Evolutionary conservation across 805 yeast species (phyloP), one percentile per base, ranked within the genome.

Genomic region (Saturnispora sekii): DNA sequence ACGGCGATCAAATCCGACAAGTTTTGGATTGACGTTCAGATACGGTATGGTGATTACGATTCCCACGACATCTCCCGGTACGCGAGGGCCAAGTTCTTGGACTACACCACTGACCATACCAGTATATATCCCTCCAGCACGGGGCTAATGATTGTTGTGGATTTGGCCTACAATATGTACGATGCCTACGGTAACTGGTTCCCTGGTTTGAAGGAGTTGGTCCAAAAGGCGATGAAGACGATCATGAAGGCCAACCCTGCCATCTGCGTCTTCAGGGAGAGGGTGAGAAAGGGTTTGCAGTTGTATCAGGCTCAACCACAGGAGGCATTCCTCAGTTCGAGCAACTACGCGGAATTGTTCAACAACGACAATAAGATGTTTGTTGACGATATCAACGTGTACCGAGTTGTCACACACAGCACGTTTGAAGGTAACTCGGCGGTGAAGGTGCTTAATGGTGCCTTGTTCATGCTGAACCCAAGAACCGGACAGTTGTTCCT

Each of bases 111-210:
- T 1, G 98, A 93, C 60, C 82, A 78, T 50, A 70, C 83, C 4
- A 82, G 90, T 54, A 70, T 81, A 45, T 93, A 93, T 59, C 97
- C 98, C 3, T 82, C 95, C 2, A 86, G 95, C 2, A 85, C 96
- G 0, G 99, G 99, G 50, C 72, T 85, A 10, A 76, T 93, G 73
- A 73, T 93, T 40, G 95, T 94, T 35, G 74, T 93, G 49, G 99
- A 93, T 63, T 68, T 93, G 52, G 96, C 97, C 0, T 93, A 93
- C 61, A 93, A 93, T 62, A 85, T 88, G 82, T 89, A 84, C 59
- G 97, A 88, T 62, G 89, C 95, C 0, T 93, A 87, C 63, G 99
- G 99, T 30, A 87, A 86, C 56, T 93, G 98, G 98, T 84, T 93
- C 66, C 90, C 94, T 2, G 97, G 97, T 1, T 66, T 90, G 64